Evolutionary conservation across 2,329 filamentous ascomycete species (phyloP).

Genomic region (Paecilomyces formosus): DNA sequence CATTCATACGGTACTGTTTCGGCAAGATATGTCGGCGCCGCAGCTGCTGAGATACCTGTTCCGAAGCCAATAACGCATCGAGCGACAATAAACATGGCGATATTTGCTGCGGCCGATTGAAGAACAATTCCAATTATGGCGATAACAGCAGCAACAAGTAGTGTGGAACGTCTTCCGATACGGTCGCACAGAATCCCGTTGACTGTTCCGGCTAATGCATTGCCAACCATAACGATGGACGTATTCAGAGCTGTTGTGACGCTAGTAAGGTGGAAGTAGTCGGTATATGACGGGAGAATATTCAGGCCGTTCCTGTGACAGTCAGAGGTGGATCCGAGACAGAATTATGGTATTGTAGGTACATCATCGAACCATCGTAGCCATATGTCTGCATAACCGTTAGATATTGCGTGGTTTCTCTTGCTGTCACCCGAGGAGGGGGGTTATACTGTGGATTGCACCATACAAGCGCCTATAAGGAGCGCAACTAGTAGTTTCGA

Average conservation of each 20-base stretch:
- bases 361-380: conserved; percentile 7
- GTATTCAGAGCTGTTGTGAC: conserved; percentile 8
- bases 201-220: conserved; percentile 36
- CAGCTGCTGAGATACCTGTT: conserved; percentile 33
- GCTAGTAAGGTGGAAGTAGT: conserved; percentile 10
- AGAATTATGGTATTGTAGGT: not conserved
- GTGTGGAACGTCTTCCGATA: conserved; percentile 38
- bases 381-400: conserved; percentile 3
- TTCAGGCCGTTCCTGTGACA: conserved; percentile 6
- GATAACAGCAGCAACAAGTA: conserved; percentile 33
- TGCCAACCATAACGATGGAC: conserved; percentile 32
- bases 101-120: conserved; percentile 42
- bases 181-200: conserved; percentile 35
- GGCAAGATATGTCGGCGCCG: conserved; percentile 42
- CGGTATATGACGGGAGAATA: conserved; percentile 9
- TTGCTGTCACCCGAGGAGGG: not conserved
- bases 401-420: not conserved
- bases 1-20: conserved; percentile 43
- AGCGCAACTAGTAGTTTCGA: not conserved
- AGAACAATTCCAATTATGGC: conserved; percentile 39
- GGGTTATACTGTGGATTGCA: not conserved
- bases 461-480: not conserved
- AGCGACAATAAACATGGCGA: conserved; percentile 44
- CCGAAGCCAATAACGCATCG: conserved; percentile 45
- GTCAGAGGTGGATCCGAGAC: not conserved